Evolutionary conservation across 768 basidiomycete species (phyloP).

Genomic region (Hericium coralloides): DNA sequence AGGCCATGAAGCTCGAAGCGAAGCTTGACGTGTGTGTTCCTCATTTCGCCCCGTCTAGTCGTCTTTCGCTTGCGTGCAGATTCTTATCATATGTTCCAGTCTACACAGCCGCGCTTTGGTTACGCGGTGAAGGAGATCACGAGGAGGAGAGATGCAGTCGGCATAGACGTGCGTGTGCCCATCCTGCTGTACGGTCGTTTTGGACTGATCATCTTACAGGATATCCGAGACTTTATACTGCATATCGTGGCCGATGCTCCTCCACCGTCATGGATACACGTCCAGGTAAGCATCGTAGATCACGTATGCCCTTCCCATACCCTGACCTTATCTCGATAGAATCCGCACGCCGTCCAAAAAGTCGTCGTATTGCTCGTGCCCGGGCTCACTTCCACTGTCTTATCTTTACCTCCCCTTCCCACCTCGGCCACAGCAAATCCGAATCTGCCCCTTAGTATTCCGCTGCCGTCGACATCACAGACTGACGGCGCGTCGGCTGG

Average conservation of each 20-base stretch:
- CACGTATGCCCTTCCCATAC: too few species aligned
- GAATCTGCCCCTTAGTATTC: constrained; percentile 42
- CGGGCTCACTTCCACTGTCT: constrained; percentile 71
- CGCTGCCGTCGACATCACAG: constrained; percentile 28
- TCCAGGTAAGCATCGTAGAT: constrained; percentile 47
- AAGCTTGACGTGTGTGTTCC: constrained; percentile 50
- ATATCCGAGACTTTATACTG: constrained; percentile 78
- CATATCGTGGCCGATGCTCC: constrained; percentile 77
- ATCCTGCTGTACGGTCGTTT: background rate
- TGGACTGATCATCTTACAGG: constrained; percentile 35
- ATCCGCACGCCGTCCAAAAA: constrained; percentile 63
- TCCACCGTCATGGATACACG: constrained; percentile 79
- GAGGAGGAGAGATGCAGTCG: constrained; percentile 63
- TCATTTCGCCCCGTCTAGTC: constrained; percentile 9
- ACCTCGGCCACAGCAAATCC: constrained; percentile 56
- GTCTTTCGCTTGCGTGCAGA: background rate
- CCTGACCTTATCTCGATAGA: constrained; percentile 32
- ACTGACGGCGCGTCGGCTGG: background rate
- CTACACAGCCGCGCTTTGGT: constrained; percentile 65
- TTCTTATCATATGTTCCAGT: constrained; percentile 24
- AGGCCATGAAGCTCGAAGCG: constrained; percentile 45
- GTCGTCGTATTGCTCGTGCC: constrained; percentile 77
- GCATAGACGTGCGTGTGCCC: constrained; percentile 58
- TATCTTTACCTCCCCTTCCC: constrained; percentile 63
- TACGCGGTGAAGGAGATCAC: constrained; percentile 72